Percentiles rank a stretch among this genome's conserved stretches.
Conservation (phyloP, 1,284 basidiomycete genomes). For the Heterobasidion occidentale region DNA sequence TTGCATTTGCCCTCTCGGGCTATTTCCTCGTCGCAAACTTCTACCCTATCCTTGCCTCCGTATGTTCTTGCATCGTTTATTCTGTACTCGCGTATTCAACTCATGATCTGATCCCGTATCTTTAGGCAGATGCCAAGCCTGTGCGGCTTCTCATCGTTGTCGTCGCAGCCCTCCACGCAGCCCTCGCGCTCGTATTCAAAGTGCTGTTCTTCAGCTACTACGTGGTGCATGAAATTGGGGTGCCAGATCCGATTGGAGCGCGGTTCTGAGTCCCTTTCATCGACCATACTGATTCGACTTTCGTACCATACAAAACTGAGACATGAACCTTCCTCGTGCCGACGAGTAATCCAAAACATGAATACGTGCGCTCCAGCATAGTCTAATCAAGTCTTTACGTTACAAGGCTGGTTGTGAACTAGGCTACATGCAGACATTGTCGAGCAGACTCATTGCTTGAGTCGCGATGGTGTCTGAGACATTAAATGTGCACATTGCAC, state of each 20-base stretch:
- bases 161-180: slow-evolving; percentile 64
- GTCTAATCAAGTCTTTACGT: too few species aligned
- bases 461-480: too few species aligned
- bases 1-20: slow-evolving; percentile 71
- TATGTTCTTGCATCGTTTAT: slow-evolving; percentile 29
- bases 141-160: slow-evolving; percentile 72
- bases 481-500: too few species aligned
- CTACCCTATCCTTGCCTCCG: slow-evolving; percentile 83
- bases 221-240: slow-evolving; percentile 24
- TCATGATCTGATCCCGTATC: neutral
- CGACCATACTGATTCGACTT: too few species aligned
- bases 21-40: slow-evolving; percentile 81
- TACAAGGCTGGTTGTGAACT: too few species aligned
- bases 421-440: too few species aligned
- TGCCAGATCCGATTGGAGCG: too few species aligned
- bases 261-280: too few species aligned
- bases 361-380: too few species aligned
- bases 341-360: neutral
- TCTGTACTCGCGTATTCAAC: neutral
- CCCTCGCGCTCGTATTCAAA: slow-evolving; percentile 77
- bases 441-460: too few species aligned
- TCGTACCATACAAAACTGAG: neutral
- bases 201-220: slow-evolving; percentile 86
- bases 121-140: slow-evolving; percentile 76
- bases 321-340: neutral